Evolutionary conservation across 192 early-diverging fungal species (phyloP), one percentile per base, ranked within the genome.

Genomic region (Dissophora globulifera): DNA sequence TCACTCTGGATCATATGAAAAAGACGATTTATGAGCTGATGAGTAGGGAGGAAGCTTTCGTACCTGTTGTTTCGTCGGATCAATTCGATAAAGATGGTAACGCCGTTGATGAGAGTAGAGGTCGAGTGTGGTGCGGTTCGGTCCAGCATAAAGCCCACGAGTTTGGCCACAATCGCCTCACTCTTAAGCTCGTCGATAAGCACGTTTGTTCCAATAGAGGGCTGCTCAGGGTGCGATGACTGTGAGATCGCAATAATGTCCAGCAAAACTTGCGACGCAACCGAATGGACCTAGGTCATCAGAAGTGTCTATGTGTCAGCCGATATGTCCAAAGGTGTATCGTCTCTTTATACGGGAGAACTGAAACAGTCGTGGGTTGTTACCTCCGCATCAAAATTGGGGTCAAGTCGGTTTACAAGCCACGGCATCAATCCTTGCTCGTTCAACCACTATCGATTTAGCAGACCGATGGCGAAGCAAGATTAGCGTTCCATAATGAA

Each of bases 51-150:
- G n/a, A n/a, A n/a, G n/a, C n/a, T 17, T n/a, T 45, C 43, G 15
- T 41, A 93, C 91, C 90, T 92, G 89, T 96, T 98, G 79, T 97
- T 98, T 66, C 95, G 89, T 65, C 97, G 89, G 80, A 99, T 96
- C n/a, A 99, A 82, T 83, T 99, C 96, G 62, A 99, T 96, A 68
- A 99, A 92, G 58, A 99, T 96, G 54, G 90, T 93, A 32, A 97
- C 94, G 67, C 95, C 95, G 78, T 96, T 98, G 57, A 90, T 94
- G 31, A 99, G 85, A 22, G 93, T 91, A 17, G 93, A 96, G 1
- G 94, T 91, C 26, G 92, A 88, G 76, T 92, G 83, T 13, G 93
- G 91, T 9, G 92, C 94, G 2, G 72, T 61, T 19, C 71, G 42
- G 51, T 93, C 86, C 17, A 99, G 86, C 98, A 99, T 99, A 64